Evolutionary conservation across 805 yeast species (phyloP).

Genomic region (Yarrowia divulgata): DNA sequence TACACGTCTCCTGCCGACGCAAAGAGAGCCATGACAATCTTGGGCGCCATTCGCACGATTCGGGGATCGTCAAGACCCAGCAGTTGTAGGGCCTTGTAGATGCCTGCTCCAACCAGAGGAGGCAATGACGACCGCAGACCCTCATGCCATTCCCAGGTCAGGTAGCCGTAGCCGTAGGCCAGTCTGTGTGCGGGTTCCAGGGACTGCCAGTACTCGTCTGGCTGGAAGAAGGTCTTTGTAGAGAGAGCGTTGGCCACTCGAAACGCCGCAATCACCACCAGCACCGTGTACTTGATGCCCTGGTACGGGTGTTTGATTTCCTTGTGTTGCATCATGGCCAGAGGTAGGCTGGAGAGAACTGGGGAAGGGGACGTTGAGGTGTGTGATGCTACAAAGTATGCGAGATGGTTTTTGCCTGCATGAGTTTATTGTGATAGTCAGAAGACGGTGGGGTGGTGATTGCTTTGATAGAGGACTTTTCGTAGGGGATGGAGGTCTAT

Average conservation of each 20-base stretch:
- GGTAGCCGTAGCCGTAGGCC: slow-evolving; percentile 79
- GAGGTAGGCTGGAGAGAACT: slow-evolving; percentile 4
- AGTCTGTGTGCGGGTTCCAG: slow-evolving; percentile 86
- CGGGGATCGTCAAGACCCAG: neutral
- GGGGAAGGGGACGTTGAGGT: neutral
- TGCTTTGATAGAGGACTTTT: too few species aligned
- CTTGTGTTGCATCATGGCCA: slow-evolving; percentile 27
- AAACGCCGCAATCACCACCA: slow-evolving; percentile 22
- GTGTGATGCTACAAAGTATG: neutral
- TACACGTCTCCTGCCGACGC: slow-evolving; percentile 77
- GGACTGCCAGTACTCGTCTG: slow-evolving; percentile 94
- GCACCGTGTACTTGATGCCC: slow-evolving; percentile 38
- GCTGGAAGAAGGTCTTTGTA: slow-evolving; percentile 83
- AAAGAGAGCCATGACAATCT: slow-evolving; percentile 68
- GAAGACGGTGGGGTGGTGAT: too few species aligned
- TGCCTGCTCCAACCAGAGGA: slow-evolving; percentile 71
- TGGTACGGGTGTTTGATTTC: slow-evolving; percentile 38
- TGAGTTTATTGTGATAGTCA: neutral
- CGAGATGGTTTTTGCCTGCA: neutral
- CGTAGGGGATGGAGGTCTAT: too few species aligned
- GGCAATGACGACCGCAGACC: slow-evolving; percentile 79
- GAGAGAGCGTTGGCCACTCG: slow-evolving; percentile 69
- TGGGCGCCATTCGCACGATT: slow-evolving; percentile 57
- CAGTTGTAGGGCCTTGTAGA: slow-evolving; percentile 51
- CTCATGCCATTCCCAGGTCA: slow-evolving; percentile 94